phyloP scores from a whole-genome alignment of 129 eudicot genomes.

The Glebionis coronaria region DNA sequence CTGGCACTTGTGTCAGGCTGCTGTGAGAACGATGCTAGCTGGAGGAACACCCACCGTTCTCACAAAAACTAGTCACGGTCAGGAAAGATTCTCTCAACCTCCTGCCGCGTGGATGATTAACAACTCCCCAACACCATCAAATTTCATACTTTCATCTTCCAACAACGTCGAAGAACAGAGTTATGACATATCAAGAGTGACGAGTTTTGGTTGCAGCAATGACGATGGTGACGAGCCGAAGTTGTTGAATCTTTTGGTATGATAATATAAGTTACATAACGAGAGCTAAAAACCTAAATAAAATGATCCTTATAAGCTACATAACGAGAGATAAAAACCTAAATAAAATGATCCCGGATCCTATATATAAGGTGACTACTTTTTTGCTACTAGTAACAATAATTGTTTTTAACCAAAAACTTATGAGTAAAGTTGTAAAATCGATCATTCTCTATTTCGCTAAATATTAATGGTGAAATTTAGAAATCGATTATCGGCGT shows the following conservation, averaged over 20 bases:
- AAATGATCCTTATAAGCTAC: background rate
- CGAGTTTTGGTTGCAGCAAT: slow-evolving; percentile 28
- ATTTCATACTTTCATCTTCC: slow-evolving; percentile 8
- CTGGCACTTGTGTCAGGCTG: slow-evolving; percentile 71
- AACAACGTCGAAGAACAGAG: slow-evolving; percentile 14
- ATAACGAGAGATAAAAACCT: background rate
- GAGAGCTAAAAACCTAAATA: background rate
- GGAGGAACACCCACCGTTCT: slow-evolving; percentile 51
- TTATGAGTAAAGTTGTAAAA: slow-evolving; percentile 1
- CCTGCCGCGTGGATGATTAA: slow-evolving; percentile 24
- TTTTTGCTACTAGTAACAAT: slow-evolving; percentile 14
- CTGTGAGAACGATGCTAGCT: slow-evolving; percentile 55
- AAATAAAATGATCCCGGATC: slow-evolving; percentile 17
- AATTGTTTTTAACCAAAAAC: slow-evolving; percentile 16
- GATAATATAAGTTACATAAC: background rate
- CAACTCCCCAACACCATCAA: slow-evolving; percentile 2
- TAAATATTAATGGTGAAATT: background rate
- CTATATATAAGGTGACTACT: slow-evolving; percentile 15
- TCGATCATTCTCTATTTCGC: background rate
- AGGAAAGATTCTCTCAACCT: background rate
- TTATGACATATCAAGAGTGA: slow-evolving; percentile 6
- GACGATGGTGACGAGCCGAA: slow-evolving; percentile 49
- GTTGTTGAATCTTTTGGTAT: slow-evolving; percentile 66
- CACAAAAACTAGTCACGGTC: background rate
- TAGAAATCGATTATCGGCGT: slow-evolving; percentile 22